Percentiles rank a stretch among this genome's conserved stretches.
Evolutionary conservation across 805 yeast species (phyloP).

Genomic region (Wickerhamomyces canadensis): DNA sequence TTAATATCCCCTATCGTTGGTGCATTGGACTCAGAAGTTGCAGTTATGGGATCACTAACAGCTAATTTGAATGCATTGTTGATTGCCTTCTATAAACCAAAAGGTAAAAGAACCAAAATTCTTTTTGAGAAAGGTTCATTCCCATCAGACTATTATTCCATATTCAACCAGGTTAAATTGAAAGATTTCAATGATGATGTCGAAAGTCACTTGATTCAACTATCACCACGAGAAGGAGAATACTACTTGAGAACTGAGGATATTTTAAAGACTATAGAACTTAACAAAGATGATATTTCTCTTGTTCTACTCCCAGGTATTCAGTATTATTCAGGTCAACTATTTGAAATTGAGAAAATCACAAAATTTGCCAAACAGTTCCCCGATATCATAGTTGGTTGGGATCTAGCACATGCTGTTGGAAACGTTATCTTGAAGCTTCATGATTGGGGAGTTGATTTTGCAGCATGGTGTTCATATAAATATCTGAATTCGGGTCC

Average conservation of each 20-base stretch:
- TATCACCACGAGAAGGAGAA: slow-evolving; percentile 56
- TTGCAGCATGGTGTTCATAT: slow-evolving; percentile 93
- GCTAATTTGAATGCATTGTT: slow-evolving; percentile 73
- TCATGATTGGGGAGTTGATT: slow-evolving; percentile 89
- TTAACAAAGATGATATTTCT: slow-evolving; percentile 56
- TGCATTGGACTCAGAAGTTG: slow-evolving; percentile 70
- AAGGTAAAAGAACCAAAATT: slow-evolving; percentile 54
- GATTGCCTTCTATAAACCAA: slow-evolving; percentile 69
- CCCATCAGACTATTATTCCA: slow-evolving; percentile 89
- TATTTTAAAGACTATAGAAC: slow-evolving; percentile 51
- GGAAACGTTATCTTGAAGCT: slow-evolving; percentile 76
- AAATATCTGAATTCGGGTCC: slow-evolving; percentile 91
- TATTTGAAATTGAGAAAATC: slow-evolving; percentile 67
- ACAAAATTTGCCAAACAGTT: slow-evolving; percentile 53
- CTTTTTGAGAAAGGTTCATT: slow-evolving; percentile 83
- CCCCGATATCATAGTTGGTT: slow-evolving; percentile 66
- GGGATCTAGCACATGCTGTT: slow-evolving; percentile 95
- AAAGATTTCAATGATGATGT: slow-evolving; percentile 46
- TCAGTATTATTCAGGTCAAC: slow-evolving; percentile 90
- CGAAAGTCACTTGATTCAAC: slow-evolving; percentile 51
- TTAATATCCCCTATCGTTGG: slow-evolving; percentile 73
- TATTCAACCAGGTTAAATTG: slow-evolving; percentile 63
- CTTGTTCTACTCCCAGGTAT: slow-evolving; percentile 80
- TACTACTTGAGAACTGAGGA: slow-evolving; percentile 56
- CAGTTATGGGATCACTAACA: slow-evolving; percentile 83